Evolutionary conservation across 148 eudicot species (phyloP).

Genomic region (Camellia japonica): DNA sequence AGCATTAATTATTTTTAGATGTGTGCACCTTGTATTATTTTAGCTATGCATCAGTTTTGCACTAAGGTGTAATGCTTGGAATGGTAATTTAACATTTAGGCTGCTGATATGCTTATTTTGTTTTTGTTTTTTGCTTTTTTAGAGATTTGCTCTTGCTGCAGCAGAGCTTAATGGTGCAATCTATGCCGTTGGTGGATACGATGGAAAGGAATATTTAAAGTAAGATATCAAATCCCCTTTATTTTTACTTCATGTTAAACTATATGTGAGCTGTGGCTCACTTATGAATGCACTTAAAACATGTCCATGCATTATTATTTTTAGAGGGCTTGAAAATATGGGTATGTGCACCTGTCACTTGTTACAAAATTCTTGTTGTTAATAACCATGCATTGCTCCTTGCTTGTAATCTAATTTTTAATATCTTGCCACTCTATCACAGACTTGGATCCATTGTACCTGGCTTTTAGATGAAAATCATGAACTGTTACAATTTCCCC

Average conservation of each 20-base stretch:
- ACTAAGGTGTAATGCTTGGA: not conserved
- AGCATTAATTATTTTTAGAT: not conserved
- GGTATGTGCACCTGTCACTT: not conserved
- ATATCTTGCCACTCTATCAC: not conserved
- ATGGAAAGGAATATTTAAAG: conserved; percentile 68
- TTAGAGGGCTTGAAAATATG: not conserved
- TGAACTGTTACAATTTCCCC: not conserved
- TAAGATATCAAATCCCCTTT: conserved; percentile 26
- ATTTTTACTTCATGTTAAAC: conserved; percentile 13
- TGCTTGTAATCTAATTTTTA: not conserved
- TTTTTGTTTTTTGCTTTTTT: conserved; percentile 12
- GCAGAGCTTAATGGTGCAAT: conserved; percentile 65
- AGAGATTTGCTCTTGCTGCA: conserved; percentile 84
- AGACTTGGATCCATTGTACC: not conserved
- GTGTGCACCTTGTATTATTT: not conserved
- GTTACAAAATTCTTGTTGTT: not conserved
- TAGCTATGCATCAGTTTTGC: not conserved
- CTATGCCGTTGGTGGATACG: conserved; percentile 83
- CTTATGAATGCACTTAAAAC: not conserved
- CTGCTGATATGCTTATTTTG: conserved; percentile 2
- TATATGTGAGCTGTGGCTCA: not conserved
- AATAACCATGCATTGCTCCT: not conserved
- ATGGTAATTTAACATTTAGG: not conserved
- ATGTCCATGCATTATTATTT: not conserved
- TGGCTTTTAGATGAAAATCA: not conserved